Evolutionary conservation across 768 basidiomycete genomes (phyloP).

Genomic region (Clitopilus passeckerianus): DNA sequence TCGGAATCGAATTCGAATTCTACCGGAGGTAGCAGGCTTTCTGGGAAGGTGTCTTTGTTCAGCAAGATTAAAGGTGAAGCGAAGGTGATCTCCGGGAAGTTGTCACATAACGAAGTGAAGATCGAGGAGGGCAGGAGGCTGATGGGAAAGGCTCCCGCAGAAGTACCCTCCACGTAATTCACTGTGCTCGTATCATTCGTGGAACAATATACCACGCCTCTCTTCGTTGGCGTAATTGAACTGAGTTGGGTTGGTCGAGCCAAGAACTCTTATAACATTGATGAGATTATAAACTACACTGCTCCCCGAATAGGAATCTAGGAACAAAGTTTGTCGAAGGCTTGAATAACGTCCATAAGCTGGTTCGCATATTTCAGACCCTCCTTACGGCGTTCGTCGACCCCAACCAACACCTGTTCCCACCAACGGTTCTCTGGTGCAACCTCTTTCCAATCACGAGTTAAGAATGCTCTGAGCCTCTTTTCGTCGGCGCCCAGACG

Average conservation of each 20-base stretch:
- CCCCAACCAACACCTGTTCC: conserved; percentile 51
- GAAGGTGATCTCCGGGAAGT: conserved; percentile 29
- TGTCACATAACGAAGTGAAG: conserved; percentile 28
- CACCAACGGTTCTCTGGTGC: conserved; percentile 62
- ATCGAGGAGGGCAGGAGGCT: conserved; percentile 30
- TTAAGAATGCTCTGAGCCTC: conserved; percentile 37
- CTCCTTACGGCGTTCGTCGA: conserved; percentile 34
- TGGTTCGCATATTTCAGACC: conserved; percentile 5
- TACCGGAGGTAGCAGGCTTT: background rate
- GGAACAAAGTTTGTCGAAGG: background rate
- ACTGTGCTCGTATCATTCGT: background rate
- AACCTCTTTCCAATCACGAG: conserved; percentile 57
- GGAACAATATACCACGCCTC: background rate
- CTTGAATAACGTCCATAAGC: background rate
- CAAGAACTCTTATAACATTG: background rate
- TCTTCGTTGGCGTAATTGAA: background rate
- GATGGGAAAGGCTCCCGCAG: conserved; percentile 19
- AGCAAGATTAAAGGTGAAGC: conserved; percentile 32
- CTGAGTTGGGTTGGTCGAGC: too few species aligned
- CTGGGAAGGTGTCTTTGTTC: conserved; percentile 22
- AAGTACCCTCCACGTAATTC: background rate
- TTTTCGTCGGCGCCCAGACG: conserved; percentile 26
- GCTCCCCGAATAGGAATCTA: background rate
- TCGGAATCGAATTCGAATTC: background rate
- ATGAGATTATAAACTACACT: background rate